Evolutionary conservation across 768 basidiomycete genomes (phyloP).

Genomic region (Phylloporus arenicola): DNA sequence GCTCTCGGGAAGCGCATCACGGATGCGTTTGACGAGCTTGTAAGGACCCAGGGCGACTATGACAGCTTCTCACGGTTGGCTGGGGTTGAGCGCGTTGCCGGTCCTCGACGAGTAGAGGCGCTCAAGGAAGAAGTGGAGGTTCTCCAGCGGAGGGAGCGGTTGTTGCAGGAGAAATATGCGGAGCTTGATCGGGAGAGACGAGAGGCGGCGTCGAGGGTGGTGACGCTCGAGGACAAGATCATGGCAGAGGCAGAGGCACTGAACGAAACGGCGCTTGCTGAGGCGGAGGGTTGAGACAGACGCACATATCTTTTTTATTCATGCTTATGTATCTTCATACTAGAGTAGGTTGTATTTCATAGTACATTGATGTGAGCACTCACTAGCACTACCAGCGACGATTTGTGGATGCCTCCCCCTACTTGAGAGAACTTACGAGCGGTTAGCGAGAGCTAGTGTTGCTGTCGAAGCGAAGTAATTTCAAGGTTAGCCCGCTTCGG

Average conservation of each 20-base stretch:
- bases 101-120: constrained; percentile 70
- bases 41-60: constrained; percentile 60
- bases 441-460: too few species aligned
- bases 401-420: background rate
- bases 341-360: background rate
- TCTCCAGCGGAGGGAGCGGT: constrained; percentile 69
- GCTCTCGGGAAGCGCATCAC: constrained; percentile 58
- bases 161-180: constrained; percentile 79
- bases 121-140: constrained; percentile 84
- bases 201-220: constrained; percentile 54
- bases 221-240: constrained; percentile 73
- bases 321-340: constrained; percentile 2
- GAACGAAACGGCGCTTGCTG: constrained; percentile 71
- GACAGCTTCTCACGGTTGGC: constrained; percentile 76
- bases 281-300: constrained; percentile 41
- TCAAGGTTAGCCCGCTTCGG: too few species aligned
- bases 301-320: constrained; percentile 2
- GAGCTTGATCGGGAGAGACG: constrained; percentile 70
- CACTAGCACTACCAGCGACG: background rate
- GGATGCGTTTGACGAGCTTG: constrained; percentile 67
- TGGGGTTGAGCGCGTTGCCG: constrained; percentile 65
- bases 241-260: constrained; percentile 80
- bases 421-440: too few species aligned
- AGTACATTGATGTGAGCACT: background rate
- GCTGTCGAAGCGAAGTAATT: too few species aligned